Base-by-base conservation (phyloP, 2,329 filamentous ascomycete species). In the Pezicula radicicola region DNA sequence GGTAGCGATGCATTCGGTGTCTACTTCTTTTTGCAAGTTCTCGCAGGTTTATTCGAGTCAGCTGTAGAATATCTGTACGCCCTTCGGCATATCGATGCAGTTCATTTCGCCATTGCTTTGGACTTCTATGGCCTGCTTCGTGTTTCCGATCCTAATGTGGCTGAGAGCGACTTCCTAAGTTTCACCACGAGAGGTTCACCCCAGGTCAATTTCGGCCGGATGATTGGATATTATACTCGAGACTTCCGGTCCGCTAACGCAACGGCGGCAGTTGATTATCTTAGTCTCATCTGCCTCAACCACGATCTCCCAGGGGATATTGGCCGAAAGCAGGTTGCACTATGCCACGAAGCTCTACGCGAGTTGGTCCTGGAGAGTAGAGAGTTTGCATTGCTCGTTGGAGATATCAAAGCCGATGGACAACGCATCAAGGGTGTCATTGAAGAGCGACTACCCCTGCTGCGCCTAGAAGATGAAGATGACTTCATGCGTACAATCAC, bases 311-410 rank as follows among this genome's bases (percentile, higher is more conserved):
- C 79, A 25, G 88, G 87, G 18, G 81, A 89, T 51, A 77, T 86
- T 6, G 91, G 91, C 51, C 84, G 82, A 55, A 85, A 87, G 41
- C 93, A 96, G 66, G 82, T 85, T 49, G 83, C 81, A 45, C 81
- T 97, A 36, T 97, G 93, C 70, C 91, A 97, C 69, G 91, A 96
- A 70, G 93, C 91, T 6, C 77, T 99, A 52, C 89, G 92, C 35
- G 94, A 97, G 70, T 84, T 97, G 51, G 91, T 97, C 25, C 79
- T 99, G n/a, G 94, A 99, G 72, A 96, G 92, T 18, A 85, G 93
- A 59, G 94, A 99, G 66, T 99, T 97, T 70, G 93, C 92, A 64
- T 89, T 91, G 64, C 77, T 99, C 13, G 84, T 99, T 46, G 94
- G 95, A 49, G 95, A 99, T 67, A 91, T 99, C 62, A 83, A 85